These are phyloP conservation scores for Trichopus zeylanicus DNA, from an alignment of 116 monocot genomes.

Conservation along the genomic window DNA sequence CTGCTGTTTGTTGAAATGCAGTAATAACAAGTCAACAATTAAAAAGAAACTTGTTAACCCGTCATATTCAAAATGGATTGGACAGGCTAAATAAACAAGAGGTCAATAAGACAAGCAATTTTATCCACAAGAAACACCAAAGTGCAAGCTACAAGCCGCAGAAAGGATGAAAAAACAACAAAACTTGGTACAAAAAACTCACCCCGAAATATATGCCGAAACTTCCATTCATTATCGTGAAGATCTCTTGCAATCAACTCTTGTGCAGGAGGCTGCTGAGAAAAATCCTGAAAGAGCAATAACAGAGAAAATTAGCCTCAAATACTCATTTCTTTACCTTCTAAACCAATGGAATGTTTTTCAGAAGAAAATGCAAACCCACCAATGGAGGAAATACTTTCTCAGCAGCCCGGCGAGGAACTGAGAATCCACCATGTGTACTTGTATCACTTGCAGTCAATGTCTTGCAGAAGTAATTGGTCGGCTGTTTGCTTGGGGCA, in stretches of 20 bases:
- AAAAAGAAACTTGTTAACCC: no score
- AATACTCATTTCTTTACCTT: not conserved
- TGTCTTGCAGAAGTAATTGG: slow-evolving; percentile 65
- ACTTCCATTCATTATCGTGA: slow-evolving; percentile 74
- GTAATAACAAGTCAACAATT: no score
- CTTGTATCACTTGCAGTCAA: slow-evolving; percentile 66
- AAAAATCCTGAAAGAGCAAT: slow-evolving; percentile 39
- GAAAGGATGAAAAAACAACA: not conserved
- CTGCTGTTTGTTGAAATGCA: no score
- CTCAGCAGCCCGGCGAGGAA: slow-evolving; percentile 59
- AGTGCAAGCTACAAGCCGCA: not conserved
- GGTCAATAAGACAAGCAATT: not conserved
- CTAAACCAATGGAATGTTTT: no score
- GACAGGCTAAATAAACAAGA: no score
- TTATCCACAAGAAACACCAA: not conserved
- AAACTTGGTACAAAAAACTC: not conserved
- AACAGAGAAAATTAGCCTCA: not conserved
- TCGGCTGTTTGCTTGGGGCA: slow-evolving; percentile 44
- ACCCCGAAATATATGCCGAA: slow-evolving; percentile 78
- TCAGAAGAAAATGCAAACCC: slow-evolving; percentile 5
- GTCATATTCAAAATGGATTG: no score
- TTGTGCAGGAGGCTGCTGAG: slow-evolving; percentile 68
- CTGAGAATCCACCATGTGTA: slow-evolving; percentile 67
- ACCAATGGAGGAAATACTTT: slow-evolving; percentile 70
- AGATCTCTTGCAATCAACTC: slow-evolving; percentile 70